Evolutionary conservation across 164 flowering plant genomes (phyloP), one percentile per base, ranked within the genome.

Genomic region (Stephania yunnanensis): DNA sequence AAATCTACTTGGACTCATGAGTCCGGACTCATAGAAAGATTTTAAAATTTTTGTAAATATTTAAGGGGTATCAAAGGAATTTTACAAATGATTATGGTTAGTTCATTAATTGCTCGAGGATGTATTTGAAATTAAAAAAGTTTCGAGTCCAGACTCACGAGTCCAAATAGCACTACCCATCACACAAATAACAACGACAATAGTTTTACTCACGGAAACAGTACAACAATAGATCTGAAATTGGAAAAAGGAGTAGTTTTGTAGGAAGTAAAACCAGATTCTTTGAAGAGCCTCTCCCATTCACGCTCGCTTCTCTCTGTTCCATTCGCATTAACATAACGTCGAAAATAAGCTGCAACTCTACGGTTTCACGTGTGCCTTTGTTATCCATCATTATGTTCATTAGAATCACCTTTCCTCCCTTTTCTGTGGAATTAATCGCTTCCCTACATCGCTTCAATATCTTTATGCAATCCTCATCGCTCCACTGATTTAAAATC

Each of bases 371-470:
- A 31, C 25, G 65, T 1, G 81, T 80, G 4, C 63, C 86, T 4
- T 67, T n/a, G 19, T 71, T 42, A 7, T 78, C 70, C 50, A 84
- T 61, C 63, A 84, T 85, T 10, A 80, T 73, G 13, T 85, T 88
- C 55, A 84, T 73, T 15, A 87, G 71, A 0, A 87, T 79, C 70
- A 87, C 46, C 22, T 70, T 55, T 55, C 17, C 64, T 55, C 4
- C 64, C 64, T 55, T 55, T 2, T 55, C 86, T 71, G 84, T 85
- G 58, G 45, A 52, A 10, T 71, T n/a, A 36, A 85, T 82, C 12
- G 36, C 36, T 31, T 31, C 36, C 2, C 36, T 31, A 3, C 36
- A 31, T 31, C 36, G 36, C 36, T 31, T 31, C 36, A 31, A 31
- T 31, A 31, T 31, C 36, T 31, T 31, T 31, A 3, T 1, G 36